Percentiles rank a stretch among this genome's conserved stretches.
phyloP scores from a whole-genome alignment of 148 eudicot genomes.

The Persicaria tinctoria region DNA sequence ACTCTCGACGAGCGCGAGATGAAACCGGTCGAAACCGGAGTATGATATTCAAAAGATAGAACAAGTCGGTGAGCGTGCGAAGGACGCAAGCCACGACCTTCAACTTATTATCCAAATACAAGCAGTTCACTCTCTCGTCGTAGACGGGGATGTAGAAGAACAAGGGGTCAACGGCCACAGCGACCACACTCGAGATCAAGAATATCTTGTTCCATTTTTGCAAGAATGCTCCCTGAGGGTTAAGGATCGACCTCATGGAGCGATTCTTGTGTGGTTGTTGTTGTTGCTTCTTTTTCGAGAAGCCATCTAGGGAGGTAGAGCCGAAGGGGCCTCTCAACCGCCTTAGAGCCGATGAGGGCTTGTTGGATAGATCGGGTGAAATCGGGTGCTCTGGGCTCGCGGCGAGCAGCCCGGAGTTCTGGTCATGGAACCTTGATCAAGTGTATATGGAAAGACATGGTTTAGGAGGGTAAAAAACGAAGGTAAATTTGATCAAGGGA shows the following conservation, averaged over 20 bases:
- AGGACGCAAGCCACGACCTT: constrained; percentile 41
- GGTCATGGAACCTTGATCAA: constrained; percentile 3
- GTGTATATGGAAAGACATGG: neutral
- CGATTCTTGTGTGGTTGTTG: neutral
- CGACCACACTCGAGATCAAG: constrained; percentile 45
- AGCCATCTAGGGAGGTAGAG: neutral
- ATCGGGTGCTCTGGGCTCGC: neutral
- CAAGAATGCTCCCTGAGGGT: constrained; percentile 56
- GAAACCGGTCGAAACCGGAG: constrained; percentile 64
- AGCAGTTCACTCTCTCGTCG: constrained; percentile 32
- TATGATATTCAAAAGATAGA: constrained; percentile 53
- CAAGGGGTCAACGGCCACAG: constrained; percentile 60
- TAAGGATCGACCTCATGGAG: constrained; percentile 20
- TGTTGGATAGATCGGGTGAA: neutral
- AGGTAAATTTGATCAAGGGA: neutral
- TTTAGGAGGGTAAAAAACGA: neutral
- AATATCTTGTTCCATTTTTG: constrained; percentile 69
- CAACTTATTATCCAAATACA: constrained; percentile 37
- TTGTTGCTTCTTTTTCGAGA: neutral
- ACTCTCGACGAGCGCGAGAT: constrained; percentile 59
- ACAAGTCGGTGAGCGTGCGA: constrained; percentile 53
- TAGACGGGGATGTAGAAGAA: constrained; percentile 60
- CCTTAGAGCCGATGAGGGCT: neutral
- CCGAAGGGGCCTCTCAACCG: constrained; percentile 13
- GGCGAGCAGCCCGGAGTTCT: constrained; percentile 4